Conservation (phyloP, 1,284 basidiomycete genomes). For the Puccinia triticina region DNA sequence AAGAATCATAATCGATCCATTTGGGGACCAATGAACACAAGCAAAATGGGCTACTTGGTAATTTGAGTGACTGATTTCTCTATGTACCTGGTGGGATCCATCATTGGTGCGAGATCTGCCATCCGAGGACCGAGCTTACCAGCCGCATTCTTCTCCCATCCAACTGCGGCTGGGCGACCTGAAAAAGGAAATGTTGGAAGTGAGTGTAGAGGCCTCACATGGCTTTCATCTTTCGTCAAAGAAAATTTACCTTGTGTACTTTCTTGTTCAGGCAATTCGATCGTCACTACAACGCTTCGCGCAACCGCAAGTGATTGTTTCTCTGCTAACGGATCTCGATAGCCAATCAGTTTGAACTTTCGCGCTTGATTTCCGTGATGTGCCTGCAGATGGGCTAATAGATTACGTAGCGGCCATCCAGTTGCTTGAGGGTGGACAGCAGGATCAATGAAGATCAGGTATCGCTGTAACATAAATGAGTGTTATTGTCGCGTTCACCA, state of each 20-base stretch:
- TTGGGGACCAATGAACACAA: background rate
- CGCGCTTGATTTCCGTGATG: conserved; percentile 64
- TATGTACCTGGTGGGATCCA: conserved; percentile 78
- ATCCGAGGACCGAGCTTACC: conserved; percentile 84
- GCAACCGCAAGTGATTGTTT: conserved; percentile 57
- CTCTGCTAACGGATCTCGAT: conserved; percentile 75
- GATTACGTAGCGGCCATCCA: conserved; percentile 92
- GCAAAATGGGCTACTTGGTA: background rate
- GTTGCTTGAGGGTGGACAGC: conserved; percentile 76
- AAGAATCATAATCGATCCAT: background rate
- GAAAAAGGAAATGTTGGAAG: background rate
- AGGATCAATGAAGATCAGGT: conserved; percentile 81
- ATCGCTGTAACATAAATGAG: conserved; percentile 63
- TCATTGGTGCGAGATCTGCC: conserved; percentile 89
- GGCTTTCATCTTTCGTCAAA: background rate
- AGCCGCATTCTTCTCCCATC: conserved; percentile 89
- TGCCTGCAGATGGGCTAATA: conserved; percentile 76
- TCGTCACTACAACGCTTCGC: conserved; percentile 52
- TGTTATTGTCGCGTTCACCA: background rate
- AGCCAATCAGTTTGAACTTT: conserved; percentile 67
- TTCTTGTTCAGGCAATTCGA: conserved; percentile 54
- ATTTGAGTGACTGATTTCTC: background rate
- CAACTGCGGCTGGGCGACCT: conserved; percentile 71
- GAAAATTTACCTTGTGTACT: conserved; percentile 39
- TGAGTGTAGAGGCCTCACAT: background rate